Evolutionary conservation across 192 early-diverging fungal species (phyloP).

Genomic region (Geranomyces michiganensis): DNA sequence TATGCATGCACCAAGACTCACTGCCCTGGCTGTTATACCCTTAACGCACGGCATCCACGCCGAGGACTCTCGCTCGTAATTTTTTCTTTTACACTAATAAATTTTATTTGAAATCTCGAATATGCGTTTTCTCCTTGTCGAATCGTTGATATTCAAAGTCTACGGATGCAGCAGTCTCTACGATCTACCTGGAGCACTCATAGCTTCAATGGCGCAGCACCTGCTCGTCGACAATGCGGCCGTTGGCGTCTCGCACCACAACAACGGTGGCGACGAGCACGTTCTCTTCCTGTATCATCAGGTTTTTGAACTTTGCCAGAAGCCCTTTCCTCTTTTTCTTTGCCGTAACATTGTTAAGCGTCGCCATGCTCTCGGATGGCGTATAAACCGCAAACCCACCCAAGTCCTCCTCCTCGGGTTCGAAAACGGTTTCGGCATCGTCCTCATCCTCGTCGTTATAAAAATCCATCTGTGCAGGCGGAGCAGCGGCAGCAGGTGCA

Average conservation of each 20-base stretch:
- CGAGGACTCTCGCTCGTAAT: too few relatives aligned
- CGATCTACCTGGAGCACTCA: too few relatives aligned
- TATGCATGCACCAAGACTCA: too few relatives aligned
- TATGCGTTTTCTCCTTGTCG: too few relatives aligned
- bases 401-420: conserved; percentile 14
- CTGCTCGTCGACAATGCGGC: conserved; percentile 20
- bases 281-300: conserved; percentile 29
- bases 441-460: conserved; percentile 14
- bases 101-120: too few relatives aligned
- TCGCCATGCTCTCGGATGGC: not conserved
- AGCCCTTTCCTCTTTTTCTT: conserved; percentile 24
- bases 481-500: not conserved
- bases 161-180: too few relatives aligned
- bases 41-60: too few relatives aligned
- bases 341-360: not conserved
- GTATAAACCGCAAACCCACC: conserved; percentile 14
- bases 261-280: conserved; percentile 25
- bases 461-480: not conserved
- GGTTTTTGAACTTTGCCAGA: conserved; percentile 8
- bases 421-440: not conserved
- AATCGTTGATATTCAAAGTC: too few relatives aligned
- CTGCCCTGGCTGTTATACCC: too few relatives aligned
- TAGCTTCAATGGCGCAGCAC: conserved; percentile 14
- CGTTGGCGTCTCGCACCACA: conserved; percentile 18
- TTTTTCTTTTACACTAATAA: too few relatives aligned